A percentile compares a stretch with the other conserved stretches of the same genome.
phyloP scores from a whole-genome alignment of 2,329 filamentous ascomycete species.

The Aspergillus pseudonomiae region DNA sequence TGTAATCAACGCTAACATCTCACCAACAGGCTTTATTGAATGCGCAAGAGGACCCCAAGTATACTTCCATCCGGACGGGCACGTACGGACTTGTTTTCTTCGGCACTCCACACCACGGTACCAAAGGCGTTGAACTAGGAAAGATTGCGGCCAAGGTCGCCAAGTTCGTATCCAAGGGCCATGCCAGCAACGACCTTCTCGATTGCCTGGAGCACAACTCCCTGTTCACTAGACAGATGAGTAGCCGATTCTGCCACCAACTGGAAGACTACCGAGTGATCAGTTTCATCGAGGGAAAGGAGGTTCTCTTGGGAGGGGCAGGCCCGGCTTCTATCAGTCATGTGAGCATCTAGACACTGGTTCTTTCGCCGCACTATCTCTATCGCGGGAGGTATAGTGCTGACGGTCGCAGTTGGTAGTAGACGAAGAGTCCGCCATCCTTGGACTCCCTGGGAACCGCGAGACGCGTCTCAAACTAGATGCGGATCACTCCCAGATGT shows the following conservation, averaged over 20 bases:
- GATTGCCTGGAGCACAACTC: slow-evolving; percentile 35
- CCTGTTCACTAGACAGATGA: slow-evolving; percentile 36
- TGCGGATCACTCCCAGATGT: slow-evolving; percentile 41
- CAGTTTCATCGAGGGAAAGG: slow-evolving; percentile 39
- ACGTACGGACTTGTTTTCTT: slow-evolving; percentile 41
- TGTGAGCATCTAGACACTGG: slow-evolving; percentile 21
- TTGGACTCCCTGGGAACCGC: slow-evolving; percentile 36
- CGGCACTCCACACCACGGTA: slow-evolving; percentile 38
- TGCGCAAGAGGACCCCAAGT: slow-evolving; percentile 39
- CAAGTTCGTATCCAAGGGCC: slow-evolving; percentile 34
- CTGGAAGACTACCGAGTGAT: slow-evolving; percentile 38
- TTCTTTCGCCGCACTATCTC: accelerated
- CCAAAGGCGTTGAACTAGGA: slow-evolving; percentile 35
- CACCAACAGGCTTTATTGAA: slow-evolving; percentile 33
- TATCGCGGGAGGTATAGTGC: not conserved
- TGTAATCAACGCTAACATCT: not conserved
- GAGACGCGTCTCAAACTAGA: slow-evolving; percentile 40
- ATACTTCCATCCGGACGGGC: slow-evolving; percentile 34
- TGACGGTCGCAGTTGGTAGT: slow-evolving; percentile 34
- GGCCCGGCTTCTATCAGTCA: slow-evolving; percentile 36
- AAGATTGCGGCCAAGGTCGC: slow-evolving; percentile 39
- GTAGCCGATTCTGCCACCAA: slow-evolving; percentile 36
- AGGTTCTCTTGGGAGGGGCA: slow-evolving; percentile 30
- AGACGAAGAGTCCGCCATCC: slow-evolving; percentile 39
- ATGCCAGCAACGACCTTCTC: slow-evolving; percentile 35